phyloP scores from a whole-genome alignment of 176 grass and related monocot species.

The Rhynchospora pubera region DNA sequence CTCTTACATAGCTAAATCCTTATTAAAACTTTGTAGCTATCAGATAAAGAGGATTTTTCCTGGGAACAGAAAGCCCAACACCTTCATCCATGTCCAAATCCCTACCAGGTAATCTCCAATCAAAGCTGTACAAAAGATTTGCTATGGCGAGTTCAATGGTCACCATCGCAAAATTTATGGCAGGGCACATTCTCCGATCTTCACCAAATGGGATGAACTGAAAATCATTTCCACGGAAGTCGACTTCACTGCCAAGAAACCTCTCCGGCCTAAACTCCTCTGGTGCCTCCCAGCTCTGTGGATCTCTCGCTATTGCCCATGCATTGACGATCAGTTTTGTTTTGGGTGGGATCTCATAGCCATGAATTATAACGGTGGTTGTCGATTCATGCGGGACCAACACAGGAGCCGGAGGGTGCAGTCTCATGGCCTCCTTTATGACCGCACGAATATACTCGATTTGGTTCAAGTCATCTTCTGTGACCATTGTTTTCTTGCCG shows the following conservation, averaged over 20 bases:
- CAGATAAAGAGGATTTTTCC: constrained; percentile 34
- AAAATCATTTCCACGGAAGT: constrained; percentile 44
- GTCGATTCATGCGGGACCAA: constrained; percentile 44
- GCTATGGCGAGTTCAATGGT: constrained; percentile 43
- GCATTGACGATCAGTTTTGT: constrained; percentile 45
- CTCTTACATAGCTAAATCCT: not conserved
- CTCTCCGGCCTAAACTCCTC: constrained; percentile 64
- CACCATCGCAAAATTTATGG: constrained; percentile 39
- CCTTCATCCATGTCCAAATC: constrained; percentile 52
- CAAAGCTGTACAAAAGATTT: constrained; percentile 34
- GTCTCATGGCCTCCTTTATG: constrained; percentile 54
- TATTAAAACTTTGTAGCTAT: constrained; percentile 13
- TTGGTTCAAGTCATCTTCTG: constrained; percentile 23
- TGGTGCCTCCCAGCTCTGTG: constrained; percentile 33
- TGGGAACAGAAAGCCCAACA: constrained; percentile 36
- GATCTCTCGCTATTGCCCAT: constrained; percentile 68
- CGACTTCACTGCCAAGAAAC: constrained; percentile 27
- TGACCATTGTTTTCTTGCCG: constrained; percentile 6
- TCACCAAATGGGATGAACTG: constrained; percentile 57
- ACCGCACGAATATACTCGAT: constrained; percentile 46
- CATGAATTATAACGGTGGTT: constrained; percentile 10
- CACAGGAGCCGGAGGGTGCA: constrained; percentile 54
- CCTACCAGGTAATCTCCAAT: constrained; percentile 42
- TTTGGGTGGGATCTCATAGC: constrained; percentile 38
- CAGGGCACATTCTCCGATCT: constrained; percentile 60